Percentiles rank a stretch among this genome's conserved stretches.
These are phyloP conservation scores for Yarrowia hollandica DNA, from an alignment of 805 yeast species.

Conservation along the genomic window DNA sequence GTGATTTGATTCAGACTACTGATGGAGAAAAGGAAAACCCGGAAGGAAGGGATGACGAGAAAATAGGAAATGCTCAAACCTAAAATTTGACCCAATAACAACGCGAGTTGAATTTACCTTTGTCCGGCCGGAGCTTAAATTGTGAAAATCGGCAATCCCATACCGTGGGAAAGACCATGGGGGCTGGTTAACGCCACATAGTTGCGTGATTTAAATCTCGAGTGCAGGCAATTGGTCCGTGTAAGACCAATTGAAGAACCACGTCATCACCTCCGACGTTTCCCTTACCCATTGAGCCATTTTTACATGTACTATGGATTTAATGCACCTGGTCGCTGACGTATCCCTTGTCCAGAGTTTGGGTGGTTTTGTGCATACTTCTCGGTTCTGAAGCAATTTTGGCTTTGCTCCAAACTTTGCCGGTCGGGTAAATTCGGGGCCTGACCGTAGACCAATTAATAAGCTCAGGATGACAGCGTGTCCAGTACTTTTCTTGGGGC, in stretches of 20 bases:
- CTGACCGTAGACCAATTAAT: slow-evolving; percentile 13
- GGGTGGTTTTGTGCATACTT: slow-evolving; percentile 5
- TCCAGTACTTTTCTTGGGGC: background rate
- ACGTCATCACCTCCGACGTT: background rate
- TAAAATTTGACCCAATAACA: slow-evolving; percentile 19
- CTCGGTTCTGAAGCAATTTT: slow-evolving; percentile 27
- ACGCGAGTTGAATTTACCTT: slow-evolving; percentile 21
- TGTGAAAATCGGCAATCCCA: background rate
- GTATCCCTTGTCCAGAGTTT: slow-evolving; percentile 12
- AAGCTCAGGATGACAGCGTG: slow-evolving; percentile 27
- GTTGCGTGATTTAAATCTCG: background rate
- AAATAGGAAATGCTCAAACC: slow-evolving; percentile 2
- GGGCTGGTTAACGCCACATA: background rate
- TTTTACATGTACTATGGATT: slow-evolving; percentile 8
- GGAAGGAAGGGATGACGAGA: slow-evolving; percentile 23
- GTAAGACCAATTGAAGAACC: background rate
- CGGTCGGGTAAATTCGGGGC: slow-evolving; percentile 25
- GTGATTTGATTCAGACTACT: slow-evolving; percentile 27
- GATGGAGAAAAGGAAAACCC: slow-evolving; percentile 28
- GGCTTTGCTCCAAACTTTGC: slow-evolving; percentile 28
- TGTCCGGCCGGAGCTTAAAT: background rate
- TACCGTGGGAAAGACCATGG: background rate
- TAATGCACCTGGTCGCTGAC: slow-evolving; percentile 18
- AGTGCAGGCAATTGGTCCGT: background rate
- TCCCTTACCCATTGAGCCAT: background rate